These are phyloP conservation scores for Lentinula boryana DNA, from an alignment of 768 basidiomycete species.

Conservation along the genomic window DNA sequence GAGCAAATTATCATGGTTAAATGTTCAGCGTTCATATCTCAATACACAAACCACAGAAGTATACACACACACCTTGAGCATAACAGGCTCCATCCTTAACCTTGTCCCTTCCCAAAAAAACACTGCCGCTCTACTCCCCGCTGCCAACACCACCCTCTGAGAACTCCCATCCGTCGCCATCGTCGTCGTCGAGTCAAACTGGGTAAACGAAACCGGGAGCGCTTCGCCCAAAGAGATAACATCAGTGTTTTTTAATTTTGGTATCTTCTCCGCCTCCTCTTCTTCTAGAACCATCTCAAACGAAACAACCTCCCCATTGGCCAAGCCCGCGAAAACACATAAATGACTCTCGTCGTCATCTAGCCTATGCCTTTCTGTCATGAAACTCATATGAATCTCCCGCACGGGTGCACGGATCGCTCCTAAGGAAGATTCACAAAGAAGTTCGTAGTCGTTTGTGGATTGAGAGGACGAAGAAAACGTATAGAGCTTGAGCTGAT, in stretches of 20 bases:
- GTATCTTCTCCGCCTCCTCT: slow-evolving; percentile 19
- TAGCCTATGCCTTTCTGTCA: slow-evolving; percentile 33
- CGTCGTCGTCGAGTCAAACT: slow-evolving; percentile 5
- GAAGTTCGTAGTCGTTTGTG: slow-evolving; percentile 12
- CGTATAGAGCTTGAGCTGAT: slow-evolving; percentile 52
- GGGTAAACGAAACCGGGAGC: too few species aligned
- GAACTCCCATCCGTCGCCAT: slow-evolving; percentile 25
- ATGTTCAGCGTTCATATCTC: too few species aligned
- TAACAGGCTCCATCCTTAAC: slow-evolving; percentile 63
- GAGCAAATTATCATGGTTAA: too few species aligned
- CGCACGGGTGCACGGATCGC: slow-evolving; percentile 36
- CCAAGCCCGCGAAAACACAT: slow-evolving; percentile 68
- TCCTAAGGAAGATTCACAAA: slow-evolving; percentile 25
- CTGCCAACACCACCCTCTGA: slow-evolving; percentile 56
- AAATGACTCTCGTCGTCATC: slow-evolving; percentile 32
- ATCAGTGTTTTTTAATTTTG: slow-evolving; percentile 40
- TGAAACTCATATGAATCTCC: slow-evolving; percentile 52
- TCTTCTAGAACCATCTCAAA: slow-evolving; percentile 37
- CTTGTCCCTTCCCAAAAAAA: slow-evolving; percentile 63
- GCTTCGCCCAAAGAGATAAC: slow-evolving; percentile 11
- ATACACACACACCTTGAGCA: slow-evolving; percentile 46
- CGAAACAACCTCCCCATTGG: slow-evolving; percentile 65
- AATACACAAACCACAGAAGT: too few species aligned
- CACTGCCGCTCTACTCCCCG: slow-evolving; percentile 63
- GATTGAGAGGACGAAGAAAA: not conserved